Base-by-base conservation (phyloP, 148 eudicot genomes). In the Gaultheria prostrata region DNA sequence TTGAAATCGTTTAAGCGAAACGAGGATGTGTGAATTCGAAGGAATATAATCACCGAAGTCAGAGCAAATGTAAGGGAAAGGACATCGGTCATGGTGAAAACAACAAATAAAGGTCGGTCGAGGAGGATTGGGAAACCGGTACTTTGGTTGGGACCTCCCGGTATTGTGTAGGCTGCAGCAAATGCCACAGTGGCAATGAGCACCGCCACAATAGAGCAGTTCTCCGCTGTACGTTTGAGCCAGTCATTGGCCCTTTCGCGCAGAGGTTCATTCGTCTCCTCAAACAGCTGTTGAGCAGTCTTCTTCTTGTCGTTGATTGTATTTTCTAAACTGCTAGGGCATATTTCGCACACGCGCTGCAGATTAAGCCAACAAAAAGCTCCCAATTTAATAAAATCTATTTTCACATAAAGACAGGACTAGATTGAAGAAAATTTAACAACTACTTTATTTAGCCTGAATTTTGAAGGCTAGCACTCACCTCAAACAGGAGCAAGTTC, bases 101-200 rank as follows among this genome's bases (percentile, higher is more conserved):
- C 24, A 65, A 57, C 26, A 18, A 80, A 80, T 26, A 80, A 67
- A 45, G 76, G 24, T 8, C 21, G 57, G 83, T 80, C 18, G 59
- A 80, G 83, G 53, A 80, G 83, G 18, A 80, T 15, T 67, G 83
- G 83, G 20, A 18, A 8, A 11, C 83, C 83, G 4, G 83, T 80
- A 6, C 5, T 24, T 5, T 67, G 76, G 43, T 80, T 48, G n/a
- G 76, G 35, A 4, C 83, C 83, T 65, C 83, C 83, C 2, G 83
- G 83, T 17, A 67, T 32, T 8, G 75, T 80, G 59, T 80, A 80
- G 57, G 83, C 83, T 11, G 83, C 83, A 13, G 83, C 59, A 48
- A 80, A 80, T 17, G 83, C 83, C 32, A 80, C 83, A 9, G 83
- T 80, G 28, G 75, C 83, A 1, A 80, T 80, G 45, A 80, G 76